Evolutionary conservation across 148 eudicot genomes (phyloP).

Genomic region (Arbutus unedo): DNA sequence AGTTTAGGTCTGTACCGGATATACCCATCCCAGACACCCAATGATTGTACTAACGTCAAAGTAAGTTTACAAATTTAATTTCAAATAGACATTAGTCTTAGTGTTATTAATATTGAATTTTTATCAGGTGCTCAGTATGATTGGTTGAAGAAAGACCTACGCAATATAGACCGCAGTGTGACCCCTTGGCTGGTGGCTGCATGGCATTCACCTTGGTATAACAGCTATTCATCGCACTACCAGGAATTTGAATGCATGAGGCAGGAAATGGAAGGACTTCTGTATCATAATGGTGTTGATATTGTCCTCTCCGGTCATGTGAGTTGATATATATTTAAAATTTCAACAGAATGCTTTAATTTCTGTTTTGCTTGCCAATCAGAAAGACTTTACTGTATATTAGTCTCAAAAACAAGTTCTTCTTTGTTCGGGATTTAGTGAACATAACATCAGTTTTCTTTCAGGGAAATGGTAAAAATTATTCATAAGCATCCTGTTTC

Average conservation of each 20-base stretch:
- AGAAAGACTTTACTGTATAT: neutral
- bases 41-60: neutral
- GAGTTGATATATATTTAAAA: slow-evolving; percentile 29
- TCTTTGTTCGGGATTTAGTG: neutral
- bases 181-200: slow-evolving; percentile 92
- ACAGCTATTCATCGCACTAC: slow-evolving; percentile 91
- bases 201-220: slow-evolving; percentile 97
- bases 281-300: slow-evolving; percentile 65
- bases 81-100: neutral
- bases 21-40: neutral
- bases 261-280: slow-evolving; percentile 75
- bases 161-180: slow-evolving; percentile 41
- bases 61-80: neutral
- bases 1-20: neutral
- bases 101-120: neutral
- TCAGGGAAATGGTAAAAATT: neutral
- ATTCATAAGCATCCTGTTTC: neutral
- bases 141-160: slow-evolving; percentile 68
- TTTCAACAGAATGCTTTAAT: neutral
- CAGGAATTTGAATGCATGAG: slow-evolving; percentile 99
- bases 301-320: slow-evolving; percentile 93
- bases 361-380: neutral
- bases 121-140: slow-evolving; percentile 67
- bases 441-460: neutral
- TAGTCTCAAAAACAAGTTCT: neutral